phyloP scores from a whole-genome alignment of 176 grass and related monocot genomes.

The Neostapfia colusana region DNA sequence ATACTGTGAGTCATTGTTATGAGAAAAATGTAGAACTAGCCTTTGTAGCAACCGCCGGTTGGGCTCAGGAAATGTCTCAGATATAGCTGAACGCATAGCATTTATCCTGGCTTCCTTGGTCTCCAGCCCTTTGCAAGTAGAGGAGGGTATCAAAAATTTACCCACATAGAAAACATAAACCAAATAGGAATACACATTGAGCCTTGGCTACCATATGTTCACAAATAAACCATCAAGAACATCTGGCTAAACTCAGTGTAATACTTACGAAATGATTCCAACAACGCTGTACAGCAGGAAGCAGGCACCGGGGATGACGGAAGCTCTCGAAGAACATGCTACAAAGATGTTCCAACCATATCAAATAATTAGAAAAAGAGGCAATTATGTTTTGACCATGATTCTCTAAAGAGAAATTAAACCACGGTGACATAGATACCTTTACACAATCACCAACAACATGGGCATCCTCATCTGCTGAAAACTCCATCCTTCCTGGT shows the following conservation, averaged over 20 bases:
- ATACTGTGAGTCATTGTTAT: not conserved
- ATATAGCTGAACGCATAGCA: conserved; percentile 91
- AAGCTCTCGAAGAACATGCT: conserved; percentile 97
- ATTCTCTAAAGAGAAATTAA: not conserved
- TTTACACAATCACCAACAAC: conserved; percentile 97
- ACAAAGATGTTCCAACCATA: conserved; percentile 32
- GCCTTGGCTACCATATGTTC: not conserved
- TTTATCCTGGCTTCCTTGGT: conserved; percentile 71
- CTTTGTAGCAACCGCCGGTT: conserved; percentile 86
- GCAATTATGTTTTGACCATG: no score
- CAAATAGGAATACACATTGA: conserved; percentile 1
- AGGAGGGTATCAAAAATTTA: conserved; percentile 32
- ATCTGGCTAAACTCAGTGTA: conserved; percentile 13
- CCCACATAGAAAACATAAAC: not conserved
- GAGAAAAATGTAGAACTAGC: conserved; percentile 40
- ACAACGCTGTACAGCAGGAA: conserved; percentile 86
- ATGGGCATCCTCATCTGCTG: conserved; percentile 90
- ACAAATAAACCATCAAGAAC: conserved; percentile 7
- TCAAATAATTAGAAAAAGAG: no score
- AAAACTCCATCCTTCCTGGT: conserved; percentile 83
- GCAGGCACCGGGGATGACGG: conserved; percentile 97
- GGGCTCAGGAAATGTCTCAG: conserved; percentile 97
- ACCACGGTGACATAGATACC: conserved; percentile 46
- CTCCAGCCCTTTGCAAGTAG: conserved; percentile 69
- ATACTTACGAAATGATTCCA: conserved; percentile 95